Conservation (phyloP, 1,284 basidiomycete genomes). For the Cutaneotrichosporon sp. region DNA sequence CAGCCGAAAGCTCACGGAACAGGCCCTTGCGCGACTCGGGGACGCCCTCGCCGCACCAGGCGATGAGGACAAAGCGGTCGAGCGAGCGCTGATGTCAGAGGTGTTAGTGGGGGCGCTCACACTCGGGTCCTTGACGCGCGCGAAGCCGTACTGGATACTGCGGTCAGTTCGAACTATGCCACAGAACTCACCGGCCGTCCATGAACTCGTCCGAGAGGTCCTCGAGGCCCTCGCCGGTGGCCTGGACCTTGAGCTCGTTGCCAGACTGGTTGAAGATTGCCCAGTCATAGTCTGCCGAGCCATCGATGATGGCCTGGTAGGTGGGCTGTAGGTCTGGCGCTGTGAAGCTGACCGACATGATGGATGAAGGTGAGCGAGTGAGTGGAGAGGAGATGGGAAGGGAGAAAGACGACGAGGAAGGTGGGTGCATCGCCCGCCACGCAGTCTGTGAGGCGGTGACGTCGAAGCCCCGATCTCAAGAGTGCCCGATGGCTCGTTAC, state of each 20-base stretch:
- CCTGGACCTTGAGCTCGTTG: conserved; percentile 88
- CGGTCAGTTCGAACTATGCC: conserved; percentile 8
- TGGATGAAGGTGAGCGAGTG: conserved; percentile 9
- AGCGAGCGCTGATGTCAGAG: conserved; percentile 66
- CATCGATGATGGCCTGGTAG: conserved; percentile 76
- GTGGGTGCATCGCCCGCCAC: conserved; percentile 1
- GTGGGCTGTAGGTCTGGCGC: conserved; percentile 67
- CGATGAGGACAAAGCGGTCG: conserved; percentile 87
- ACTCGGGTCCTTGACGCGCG: conserved; percentile 81
- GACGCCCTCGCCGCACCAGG: conserved; percentile 96
- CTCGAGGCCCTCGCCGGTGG: conserved; percentile 80
- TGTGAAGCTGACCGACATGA: conserved; percentile 52
- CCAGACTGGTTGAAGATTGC: conserved; percentile 76
- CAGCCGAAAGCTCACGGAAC: conserved; percentile 61
- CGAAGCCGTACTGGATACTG: conserved; percentile 94
- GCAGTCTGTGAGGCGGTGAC: conserved; percentile 2
- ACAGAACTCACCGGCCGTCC: conserved; percentile 74
- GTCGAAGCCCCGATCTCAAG: not conserved
- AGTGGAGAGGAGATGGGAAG: not conserved
- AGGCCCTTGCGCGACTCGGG: conserved; percentile 89
- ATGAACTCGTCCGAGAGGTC: conserved; percentile 93
- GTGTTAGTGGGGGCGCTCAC: conserved; percentile 55
- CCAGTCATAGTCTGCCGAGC: conserved; percentile 75
- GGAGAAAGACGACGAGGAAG: not conserved
- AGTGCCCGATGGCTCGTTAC: not conserved